Percentiles rank a stretch among this genome's conserved stretches.
Evolutionary conservation across 768 basidiomycete genomes (phyloP).

Genomic region (Xerocomus spinulosus): DNA sequence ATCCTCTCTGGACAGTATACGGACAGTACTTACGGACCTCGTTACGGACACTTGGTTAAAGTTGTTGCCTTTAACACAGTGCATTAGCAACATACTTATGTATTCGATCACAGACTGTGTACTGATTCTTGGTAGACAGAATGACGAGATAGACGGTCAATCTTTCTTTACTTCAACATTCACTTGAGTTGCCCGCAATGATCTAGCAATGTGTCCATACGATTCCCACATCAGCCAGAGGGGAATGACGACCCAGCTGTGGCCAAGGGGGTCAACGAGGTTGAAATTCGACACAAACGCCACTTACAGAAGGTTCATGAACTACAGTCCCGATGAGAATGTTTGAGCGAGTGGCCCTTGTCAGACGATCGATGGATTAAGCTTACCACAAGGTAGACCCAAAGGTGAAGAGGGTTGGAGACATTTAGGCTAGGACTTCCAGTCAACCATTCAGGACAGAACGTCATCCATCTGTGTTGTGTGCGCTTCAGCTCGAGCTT

Average conservation of each 20-base stretch:
- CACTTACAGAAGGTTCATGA: slow-evolving; percentile 76
- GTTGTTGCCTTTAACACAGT: too few relatives aligned
- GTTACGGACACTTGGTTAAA: neutral
- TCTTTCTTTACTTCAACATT: slow-evolving; percentile 34
- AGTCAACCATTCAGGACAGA: slow-evolving; percentile 81
- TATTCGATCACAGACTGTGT: too few relatives aligned
- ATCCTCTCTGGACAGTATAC: slow-evolving; percentile 8
- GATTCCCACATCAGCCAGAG: slow-evolving; percentile 75
- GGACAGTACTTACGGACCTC: slow-evolving; percentile 18
- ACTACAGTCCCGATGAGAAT: slow-evolving; percentile 37
- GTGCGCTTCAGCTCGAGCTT: neutral
- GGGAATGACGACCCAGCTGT: slow-evolving; percentile 78
- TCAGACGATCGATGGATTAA: too few relatives aligned
- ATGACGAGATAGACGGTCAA: slow-evolving; percentile 11
- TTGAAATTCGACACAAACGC: neutral
- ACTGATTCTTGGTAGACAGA: neutral
- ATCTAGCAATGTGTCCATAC: slow-evolving; percentile 60
- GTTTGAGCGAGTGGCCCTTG: neutral
- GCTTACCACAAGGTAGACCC: slow-evolving; percentile 78
- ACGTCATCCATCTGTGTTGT: slow-evolving; percentile 71
- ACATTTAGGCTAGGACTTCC: slow-evolving; percentile 70
- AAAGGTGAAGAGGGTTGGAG: slow-evolving; percentile 65
- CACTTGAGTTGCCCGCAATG: slow-evolving; percentile 45
- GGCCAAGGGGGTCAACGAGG: slow-evolving; percentile 2
- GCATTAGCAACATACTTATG: too few relatives aligned